phyloP scores from a whole-genome alignment of 1,139 yeast genomes.

The Kodamaea fungicola region DNA sequence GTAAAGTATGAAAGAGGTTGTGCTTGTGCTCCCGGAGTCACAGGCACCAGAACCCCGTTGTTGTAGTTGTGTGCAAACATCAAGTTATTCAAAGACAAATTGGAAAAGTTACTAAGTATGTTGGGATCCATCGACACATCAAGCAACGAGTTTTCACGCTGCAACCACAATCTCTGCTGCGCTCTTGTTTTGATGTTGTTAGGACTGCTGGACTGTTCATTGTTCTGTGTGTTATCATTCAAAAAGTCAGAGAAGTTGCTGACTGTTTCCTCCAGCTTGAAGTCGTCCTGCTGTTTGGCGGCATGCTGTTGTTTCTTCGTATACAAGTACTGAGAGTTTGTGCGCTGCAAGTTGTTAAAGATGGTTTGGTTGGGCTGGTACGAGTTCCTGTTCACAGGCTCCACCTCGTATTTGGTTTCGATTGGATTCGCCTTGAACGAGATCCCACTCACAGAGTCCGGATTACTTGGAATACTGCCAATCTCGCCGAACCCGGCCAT shows the following conservation, averaged over 20 bases:
- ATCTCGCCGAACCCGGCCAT: constrained; percentile 12
- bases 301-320: constrained; percentile 18
- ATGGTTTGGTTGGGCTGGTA: constrained; percentile 46
- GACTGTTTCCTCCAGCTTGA: constrained; percentile 19
- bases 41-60: constrained; percentile 7
- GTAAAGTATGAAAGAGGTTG: constrained; percentile 1
- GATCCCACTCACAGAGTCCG: constrained; percentile 30
- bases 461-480: constrained; percentile 7
- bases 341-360: constrained; percentile 41
- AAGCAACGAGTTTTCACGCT: constrained; percentile 68
- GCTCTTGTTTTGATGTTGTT: constrained; percentile 57
- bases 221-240: constrained; percentile 11
- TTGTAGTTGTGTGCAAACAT: constrained; percentile 43
- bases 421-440: constrained; percentile 37
- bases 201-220: constrained; percentile 10
- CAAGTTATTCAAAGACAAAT: constrained; percentile 41
- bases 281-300: constrained; percentile 9
- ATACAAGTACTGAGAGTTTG: constrained; percentile 33
- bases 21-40: constrained; percentile 5
- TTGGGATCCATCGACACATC: constrained; percentile 45
- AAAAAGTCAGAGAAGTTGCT: constrained; percentile 34
- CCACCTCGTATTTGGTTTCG: constrained; percentile 24
- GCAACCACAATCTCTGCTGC: constrained; percentile 80
- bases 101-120: constrained; percentile 37
- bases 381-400: constrained; percentile 37